Conservation (phyloP, 441 rosid species). For the Corymbia citriodora region DNA sequence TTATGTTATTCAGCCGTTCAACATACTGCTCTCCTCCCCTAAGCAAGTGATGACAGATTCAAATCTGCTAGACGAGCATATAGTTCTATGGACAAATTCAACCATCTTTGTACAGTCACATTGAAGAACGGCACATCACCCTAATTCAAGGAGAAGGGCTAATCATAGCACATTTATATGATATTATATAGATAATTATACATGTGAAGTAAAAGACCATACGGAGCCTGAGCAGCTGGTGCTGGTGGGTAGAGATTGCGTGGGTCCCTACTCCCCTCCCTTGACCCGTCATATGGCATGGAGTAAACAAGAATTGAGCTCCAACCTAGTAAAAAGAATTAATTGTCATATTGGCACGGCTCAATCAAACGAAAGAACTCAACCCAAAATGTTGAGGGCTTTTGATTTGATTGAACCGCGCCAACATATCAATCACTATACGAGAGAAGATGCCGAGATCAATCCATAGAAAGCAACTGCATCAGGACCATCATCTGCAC, state of each 20-base stretch:
- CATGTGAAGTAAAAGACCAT: not conserved
- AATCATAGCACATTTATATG: not conserved
- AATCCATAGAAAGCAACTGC: not conserved
- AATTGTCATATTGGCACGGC: not conserved
- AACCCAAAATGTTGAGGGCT: constrained; percentile 2
- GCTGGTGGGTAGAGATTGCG: not conserved
- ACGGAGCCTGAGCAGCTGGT: not conserved
- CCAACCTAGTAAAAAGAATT: not conserved
- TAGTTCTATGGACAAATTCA: not conserved
- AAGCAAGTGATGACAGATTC: not conserved
- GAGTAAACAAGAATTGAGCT: not conserved
- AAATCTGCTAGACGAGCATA: not conserved
- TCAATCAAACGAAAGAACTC: not conserved
- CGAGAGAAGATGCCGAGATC: not conserved
- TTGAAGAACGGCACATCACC: not conserved
- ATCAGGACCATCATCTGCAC: not conserved
- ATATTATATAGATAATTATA: not conserved
- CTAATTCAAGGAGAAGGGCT: not conserved
- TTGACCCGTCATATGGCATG: not conserved
- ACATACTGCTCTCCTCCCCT: not conserved
- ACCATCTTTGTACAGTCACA: not conserved
- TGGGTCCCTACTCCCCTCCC: not conserved
- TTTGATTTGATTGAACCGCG: constrained; percentile 22
- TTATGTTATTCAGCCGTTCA: not conserved
- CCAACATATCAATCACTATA: constrained; percentile 12